These are phyloP conservation scores for Oryza longistaminata DNA, from an alignment of 176 grass and related monocot species.

Conservation along the genomic window DNA sequence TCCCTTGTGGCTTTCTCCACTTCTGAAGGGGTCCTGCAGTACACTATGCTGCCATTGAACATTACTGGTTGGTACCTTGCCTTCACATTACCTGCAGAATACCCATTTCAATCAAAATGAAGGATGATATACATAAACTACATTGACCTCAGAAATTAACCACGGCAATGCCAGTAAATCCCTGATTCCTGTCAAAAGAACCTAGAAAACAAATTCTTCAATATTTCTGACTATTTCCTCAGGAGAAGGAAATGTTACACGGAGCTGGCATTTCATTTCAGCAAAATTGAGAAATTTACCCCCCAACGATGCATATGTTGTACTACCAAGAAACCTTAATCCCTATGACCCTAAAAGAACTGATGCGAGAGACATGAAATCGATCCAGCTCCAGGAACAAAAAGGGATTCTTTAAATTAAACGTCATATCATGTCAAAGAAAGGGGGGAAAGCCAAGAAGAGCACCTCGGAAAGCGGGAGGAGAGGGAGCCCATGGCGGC, in stretches of 20 bases:
- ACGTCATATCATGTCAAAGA: not conserved
- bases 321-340: not conserved
- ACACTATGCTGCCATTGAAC: constrained; percentile 66
- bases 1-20: constrained; percentile 68
- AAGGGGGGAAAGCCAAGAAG: not conserved
- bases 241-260: too few species aligned
- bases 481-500: constrained; percentile 26
- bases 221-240: not conserved
- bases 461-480: constrained; percentile 48
- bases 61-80: constrained; percentile 51
- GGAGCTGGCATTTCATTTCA: not conserved
- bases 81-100: constrained; percentile 39
- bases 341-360: not conserved
- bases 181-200: not conserved
- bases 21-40: constrained; percentile 60
- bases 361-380: not conserved
- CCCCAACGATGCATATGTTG: not conserved
- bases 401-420: constrained; percentile 17
- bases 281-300: not conserved
- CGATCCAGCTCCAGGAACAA: constrained; percentile 26
- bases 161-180: not conserved
- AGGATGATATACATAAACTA: not conserved
- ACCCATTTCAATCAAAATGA: not conserved
- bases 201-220: not conserved
- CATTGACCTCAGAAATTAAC: not conserved